phyloP scores from a whole-genome alignment of 1,139 yeast species.

The Yamadazyma friedrichii region DNA sequence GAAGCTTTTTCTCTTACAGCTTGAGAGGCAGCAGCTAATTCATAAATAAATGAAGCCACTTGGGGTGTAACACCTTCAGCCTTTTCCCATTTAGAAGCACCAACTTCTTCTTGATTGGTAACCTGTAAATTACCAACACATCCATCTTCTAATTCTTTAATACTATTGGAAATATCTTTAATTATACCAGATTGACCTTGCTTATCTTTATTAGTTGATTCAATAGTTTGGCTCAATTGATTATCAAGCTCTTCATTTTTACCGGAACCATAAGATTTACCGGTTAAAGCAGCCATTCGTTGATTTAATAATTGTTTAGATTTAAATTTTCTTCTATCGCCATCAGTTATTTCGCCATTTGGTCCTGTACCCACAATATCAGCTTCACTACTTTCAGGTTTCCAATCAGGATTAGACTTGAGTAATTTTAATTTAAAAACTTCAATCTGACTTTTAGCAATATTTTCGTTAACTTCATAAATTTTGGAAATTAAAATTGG shows the following conservation, averaged over 20 bases:
- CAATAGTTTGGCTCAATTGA: slow-evolving; percentile 54
- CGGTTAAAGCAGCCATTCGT: slow-evolving; percentile 90
- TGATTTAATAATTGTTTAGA: slow-evolving; percentile 76
- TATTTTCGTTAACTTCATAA: slow-evolving; percentile 60
- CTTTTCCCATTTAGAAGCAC: slow-evolving; percentile 76
- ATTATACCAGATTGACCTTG: slow-evolving; percentile 57
- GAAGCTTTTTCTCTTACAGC: slow-evolving; percentile 10
- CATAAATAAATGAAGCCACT: slow-evolving; percentile 63
- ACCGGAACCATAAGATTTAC: slow-evolving; percentile 48
- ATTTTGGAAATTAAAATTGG: slow-evolving; percentile 69
- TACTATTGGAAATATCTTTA: slow-evolving; percentile 71
- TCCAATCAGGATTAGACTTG: slow-evolving; percentile 62
- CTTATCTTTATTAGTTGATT: slow-evolving; percentile 54
- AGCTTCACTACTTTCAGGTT: slow-evolving; percentile 48
- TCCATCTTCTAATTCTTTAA: slow-evolving; percentile 67
- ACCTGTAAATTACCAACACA: slow-evolving; percentile 48
- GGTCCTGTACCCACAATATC: slow-evolving; percentile 77
- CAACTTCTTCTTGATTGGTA: slow-evolving; percentile 48
- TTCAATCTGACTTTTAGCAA: slow-evolving; percentile 67
- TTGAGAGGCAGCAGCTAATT: slow-evolving; percentile 36
- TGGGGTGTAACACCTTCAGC: slow-evolving; percentile 72
- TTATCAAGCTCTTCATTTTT: slow-evolving; percentile 53
- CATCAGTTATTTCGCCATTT: slow-evolving; percentile 78
- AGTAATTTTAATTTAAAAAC: slow-evolving; percentile 53
- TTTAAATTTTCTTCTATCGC: slow-evolving; percentile 75